These are phyloP conservation scores for Fusarium papillatum DNA, from an alignment of 2,329 filamentous ascomycete genomes.

Conservation along the genomic window DNA sequence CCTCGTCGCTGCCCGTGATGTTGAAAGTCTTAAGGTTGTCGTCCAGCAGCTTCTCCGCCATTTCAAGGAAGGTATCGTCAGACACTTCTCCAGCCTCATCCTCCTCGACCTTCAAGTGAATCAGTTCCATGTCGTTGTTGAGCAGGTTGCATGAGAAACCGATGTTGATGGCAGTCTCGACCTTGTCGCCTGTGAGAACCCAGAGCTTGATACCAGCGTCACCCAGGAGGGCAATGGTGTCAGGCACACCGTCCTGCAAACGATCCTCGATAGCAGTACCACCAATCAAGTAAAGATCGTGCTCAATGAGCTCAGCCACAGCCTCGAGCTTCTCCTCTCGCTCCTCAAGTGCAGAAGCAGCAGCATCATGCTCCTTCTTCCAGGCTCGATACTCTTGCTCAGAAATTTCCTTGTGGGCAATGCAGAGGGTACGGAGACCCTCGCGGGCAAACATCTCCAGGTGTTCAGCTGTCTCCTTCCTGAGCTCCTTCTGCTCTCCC, in stretches of 20 bases:
- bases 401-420: conserved; percentile 84
- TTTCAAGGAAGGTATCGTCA: conserved; percentile 65
- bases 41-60: conserved; percentile 80
- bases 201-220: conserved; percentile 98
- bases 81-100: conserved; percentile 67
- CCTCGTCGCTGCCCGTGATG: conserved; percentile 87
- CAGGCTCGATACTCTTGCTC: conserved; percentile 89
- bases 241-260: conserved; percentile 95
- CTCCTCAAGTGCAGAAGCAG: conserved; percentile 85
- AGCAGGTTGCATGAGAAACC: conserved; percentile 98
- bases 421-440: conserved; percentile 93
- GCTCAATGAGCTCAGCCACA: conserved; percentile 91
- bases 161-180: conserved; percentile 99
- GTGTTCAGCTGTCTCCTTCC: conserved; percentile 89
- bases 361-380: conserved; percentile 89
- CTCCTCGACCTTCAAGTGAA: conserved; percentile 89
- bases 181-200: conserved; percentile 98
- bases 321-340: conserved; percentile 95
- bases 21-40: conserved; percentile 79
- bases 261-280: conserved; percentile 98
- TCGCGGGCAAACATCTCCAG: conserved; percentile 97
- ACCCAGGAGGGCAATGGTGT: conserved; percentile 92
- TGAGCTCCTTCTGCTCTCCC: conserved; percentile 88
- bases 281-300: conserved; percentile 87
- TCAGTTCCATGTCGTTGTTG: conserved; percentile 97